Conservation (phyloP, 495 filamentous ascomycete genomes). For the Astrocystis sublimbata region DNA sequence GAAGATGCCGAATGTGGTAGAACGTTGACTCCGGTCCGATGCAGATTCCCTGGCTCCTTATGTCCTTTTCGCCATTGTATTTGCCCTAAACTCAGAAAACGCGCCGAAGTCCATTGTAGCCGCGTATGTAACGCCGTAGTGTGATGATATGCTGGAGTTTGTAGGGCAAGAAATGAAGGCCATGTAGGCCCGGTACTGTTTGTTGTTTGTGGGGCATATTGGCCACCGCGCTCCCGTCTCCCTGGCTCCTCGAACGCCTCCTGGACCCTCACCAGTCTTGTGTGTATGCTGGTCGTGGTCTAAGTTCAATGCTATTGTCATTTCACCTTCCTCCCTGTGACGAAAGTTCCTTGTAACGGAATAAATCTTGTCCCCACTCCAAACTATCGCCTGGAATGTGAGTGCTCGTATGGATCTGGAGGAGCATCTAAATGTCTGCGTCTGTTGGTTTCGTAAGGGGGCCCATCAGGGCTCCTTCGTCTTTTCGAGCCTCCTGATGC, state of each 20-base stretch:
- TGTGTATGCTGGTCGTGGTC: conserved; percentile 11
- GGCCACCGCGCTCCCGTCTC: neutral
- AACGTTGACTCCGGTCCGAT: conserved; percentile 15
- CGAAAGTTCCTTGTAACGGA: neutral
- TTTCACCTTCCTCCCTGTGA: neutral
- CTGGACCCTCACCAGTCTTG: conserved; percentile 5
- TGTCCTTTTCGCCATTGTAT: neutral
- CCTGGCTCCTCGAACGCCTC: conserved; percentile 11
- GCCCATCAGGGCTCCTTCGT: conserved; percentile 43
- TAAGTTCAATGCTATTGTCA: no score
- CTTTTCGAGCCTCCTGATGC: conserved; percentile 32
- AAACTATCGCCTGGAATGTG: conserved; percentile 15
- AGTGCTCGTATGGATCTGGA: conserved; percentile 26
- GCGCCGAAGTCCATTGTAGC: neutral
- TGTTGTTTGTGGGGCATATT: neutral
- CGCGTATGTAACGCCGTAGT: conserved; percentile 5
- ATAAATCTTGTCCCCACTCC: neutral
- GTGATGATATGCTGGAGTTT: neutral
- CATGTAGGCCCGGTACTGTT: neutral
- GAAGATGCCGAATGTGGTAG: conserved; percentile 1
- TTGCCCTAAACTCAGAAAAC: conserved; percentile 11
- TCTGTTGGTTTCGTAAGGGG: conserved; percentile 44
- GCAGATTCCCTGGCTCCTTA: conserved; percentile 12
- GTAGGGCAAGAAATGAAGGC: neutral
- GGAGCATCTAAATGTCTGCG: conserved; percentile 43